Evolutionary conservation across 2,329 filamentous ascomycete species (phyloP).

Genomic region (Blastomyces parvus): DNA sequence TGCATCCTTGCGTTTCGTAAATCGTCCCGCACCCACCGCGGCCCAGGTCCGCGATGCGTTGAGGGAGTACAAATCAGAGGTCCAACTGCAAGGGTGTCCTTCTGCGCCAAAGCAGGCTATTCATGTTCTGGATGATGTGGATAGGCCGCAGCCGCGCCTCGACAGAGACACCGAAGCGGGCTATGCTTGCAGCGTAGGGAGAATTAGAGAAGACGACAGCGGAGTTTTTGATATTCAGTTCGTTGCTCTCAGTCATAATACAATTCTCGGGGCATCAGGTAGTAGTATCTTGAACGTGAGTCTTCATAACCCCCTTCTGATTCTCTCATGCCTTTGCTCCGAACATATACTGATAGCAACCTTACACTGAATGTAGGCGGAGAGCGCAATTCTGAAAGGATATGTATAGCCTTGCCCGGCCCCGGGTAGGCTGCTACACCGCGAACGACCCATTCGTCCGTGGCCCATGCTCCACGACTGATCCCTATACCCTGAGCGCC

Average conservation of each 20-base stretch:
- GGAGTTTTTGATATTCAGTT: constrained; percentile 94
- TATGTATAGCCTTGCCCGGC: constrained; percentile 47
- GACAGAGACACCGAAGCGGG: constrained; percentile 78
- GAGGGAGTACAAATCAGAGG: constrained; percentile 71
- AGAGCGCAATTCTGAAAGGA: constrained; percentile 83
- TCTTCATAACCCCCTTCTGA: constrained; percentile 25
- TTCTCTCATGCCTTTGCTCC: not conserved
- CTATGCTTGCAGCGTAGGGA: constrained; percentile 84
- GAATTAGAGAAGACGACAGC: constrained; percentile 65
- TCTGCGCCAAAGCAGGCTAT: constrained; percentile 77
- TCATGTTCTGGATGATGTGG: constrained; percentile 77
- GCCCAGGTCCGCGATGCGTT: constrained; percentile 71
- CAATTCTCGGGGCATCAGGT: constrained; percentile 91
- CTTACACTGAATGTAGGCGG: constrained; percentile 35
- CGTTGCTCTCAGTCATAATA: constrained; percentile 82
- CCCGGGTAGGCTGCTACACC: not conserved
- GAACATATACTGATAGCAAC: not conserved
- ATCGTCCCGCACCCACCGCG: constrained; percentile 61
- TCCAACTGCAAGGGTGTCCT: constrained; percentile 71
- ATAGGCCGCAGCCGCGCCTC: constrained; percentile 82
- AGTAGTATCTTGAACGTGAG: constrained; percentile 73
- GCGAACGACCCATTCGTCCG: not conserved
- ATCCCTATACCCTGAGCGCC: too few species aligned
- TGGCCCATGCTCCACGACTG: too few species aligned
- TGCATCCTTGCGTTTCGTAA: constrained; percentile 73